Percentiles rank a stretch among this genome's conserved stretches.
Evolutionary conservation across 768 basidiomycete species (phyloP).

Genomic region (Sporobolomyces phaffii): DNA sequence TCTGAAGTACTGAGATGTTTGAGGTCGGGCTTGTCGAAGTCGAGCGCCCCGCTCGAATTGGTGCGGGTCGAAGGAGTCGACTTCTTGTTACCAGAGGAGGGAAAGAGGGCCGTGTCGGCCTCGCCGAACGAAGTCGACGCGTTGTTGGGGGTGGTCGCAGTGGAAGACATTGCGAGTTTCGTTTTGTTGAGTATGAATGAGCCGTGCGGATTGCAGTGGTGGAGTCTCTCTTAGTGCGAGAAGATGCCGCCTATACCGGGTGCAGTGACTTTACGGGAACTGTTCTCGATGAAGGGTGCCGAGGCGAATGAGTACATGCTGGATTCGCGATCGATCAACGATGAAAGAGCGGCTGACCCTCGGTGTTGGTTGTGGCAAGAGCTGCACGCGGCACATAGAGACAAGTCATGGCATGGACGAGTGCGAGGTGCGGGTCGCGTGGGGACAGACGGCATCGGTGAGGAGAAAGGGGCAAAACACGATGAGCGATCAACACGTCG

Average conservation of each 20-base stretch:
- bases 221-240: not conserved
- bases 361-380: constrained; percentile 33
- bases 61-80: constrained; percentile 20
- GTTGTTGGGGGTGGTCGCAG: not conserved
- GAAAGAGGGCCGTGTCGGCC: not conserved
- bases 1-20: constrained; percentile 23
- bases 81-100: not conserved
- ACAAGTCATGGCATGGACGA: not conserved
- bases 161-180: not conserved
- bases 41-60: constrained; percentile 25
- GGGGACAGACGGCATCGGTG: not conserved
- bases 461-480: not conserved
- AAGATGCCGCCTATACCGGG: constrained; percentile 23
- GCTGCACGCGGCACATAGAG: not conserved
- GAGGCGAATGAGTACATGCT: not conserved
- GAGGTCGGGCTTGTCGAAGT: constrained; percentile 27
- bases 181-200: not conserved
- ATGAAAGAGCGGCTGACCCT: constrained; percentile 3
- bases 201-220: not conserved
- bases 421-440: not conserved
- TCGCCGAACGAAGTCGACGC: not conserved
- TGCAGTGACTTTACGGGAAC: constrained; percentile 24
- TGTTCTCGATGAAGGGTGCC: not conserved
- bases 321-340: not conserved
- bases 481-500: not conserved